Evolutionary conservation across 1,284 basidiomycete genomes (phyloP), one percentile per base, ranked within the genome.

Genomic region (Omphalotus olearius): DNA sequence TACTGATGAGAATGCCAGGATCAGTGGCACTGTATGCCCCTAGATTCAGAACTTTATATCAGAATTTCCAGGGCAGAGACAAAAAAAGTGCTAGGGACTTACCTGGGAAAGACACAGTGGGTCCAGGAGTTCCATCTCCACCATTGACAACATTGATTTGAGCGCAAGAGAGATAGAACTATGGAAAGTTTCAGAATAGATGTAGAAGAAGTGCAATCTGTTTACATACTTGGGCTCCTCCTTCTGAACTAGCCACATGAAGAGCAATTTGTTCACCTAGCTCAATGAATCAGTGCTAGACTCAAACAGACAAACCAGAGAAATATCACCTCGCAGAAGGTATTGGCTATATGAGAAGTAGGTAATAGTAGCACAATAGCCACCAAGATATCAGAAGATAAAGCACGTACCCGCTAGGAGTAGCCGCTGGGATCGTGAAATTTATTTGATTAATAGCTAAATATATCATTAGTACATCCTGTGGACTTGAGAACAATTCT

Each of bases 71-170:
- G 37, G 49, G 57, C 47, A 50, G 41, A 53, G 53, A 45, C 7
- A 52, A 54, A 45, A 54, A 58, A 10, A 45, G 47, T 33, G 59
- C 35, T 23, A 38, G 14, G 9, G 6, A 35, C 13, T 14, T 39
- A 60, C 64, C 64, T 47, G 70, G 70, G 63, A 72, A 68, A 14
- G 64, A 61, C 6, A 70, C 69, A 2, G 62, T 61, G 17, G 66
- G 66, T 7, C 57, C 54, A 11, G 69, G 70, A 5, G 35, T 54
- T 18, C 66, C 67, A 35, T 48, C 64, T 20, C 68, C 68, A 10
- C 69, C 68, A n/a, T 62, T 61, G 9, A 66, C 66, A 33, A 71
- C 62, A 25, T 69, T 72, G 47, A 73, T 57, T 46, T 72, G 68
- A 2, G 67, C 69, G 54, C 69, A 71, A 5, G 60, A 63, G 49